phyloP scores from a whole-genome alignment of 179 eudicot species.

The Beta corolliflora region DNA sequence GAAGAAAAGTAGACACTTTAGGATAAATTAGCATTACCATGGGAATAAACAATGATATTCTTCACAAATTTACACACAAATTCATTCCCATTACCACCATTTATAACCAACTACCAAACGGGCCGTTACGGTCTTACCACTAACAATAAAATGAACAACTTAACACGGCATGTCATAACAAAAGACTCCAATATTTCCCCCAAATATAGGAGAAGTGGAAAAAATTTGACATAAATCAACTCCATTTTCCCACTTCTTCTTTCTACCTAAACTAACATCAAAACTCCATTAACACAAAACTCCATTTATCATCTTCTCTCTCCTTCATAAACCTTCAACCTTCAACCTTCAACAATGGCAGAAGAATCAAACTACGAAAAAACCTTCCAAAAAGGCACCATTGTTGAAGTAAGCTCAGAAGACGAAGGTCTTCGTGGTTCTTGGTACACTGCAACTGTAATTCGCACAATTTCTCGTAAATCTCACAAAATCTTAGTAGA shows the following conservation, averaged over 20 bases:
- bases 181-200: not conserved
- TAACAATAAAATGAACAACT: too few relatives aligned
- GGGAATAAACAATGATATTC: too few relatives aligned
- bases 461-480: slow-evolving; percentile 32
- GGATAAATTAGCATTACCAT: too few relatives aligned
- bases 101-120: too few relatives aligned
- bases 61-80: too few relatives aligned
- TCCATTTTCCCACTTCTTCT: too few relatives aligned
- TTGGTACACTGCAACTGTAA: slow-evolving; percentile 66
- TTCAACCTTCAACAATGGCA: slow-evolving; percentile 9
- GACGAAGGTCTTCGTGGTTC: slow-evolving; percentile 67
- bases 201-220: not conserved
- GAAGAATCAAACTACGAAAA: slow-evolving; percentile 23
- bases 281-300: not conserved
- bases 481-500: slow-evolving; percentile 40
- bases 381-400: slow-evolving; percentile 41
- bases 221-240: not conserved
- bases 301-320: slow-evolving; percentile 1
- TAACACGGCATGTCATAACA: too few relatives aligned
- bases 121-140: too few relatives aligned
- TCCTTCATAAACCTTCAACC: too few relatives aligned
- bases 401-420: slow-evolving; percentile 57
- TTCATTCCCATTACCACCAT: too few relatives aligned
- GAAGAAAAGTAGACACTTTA: too few relatives aligned
- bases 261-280: too few relatives aligned